Base-by-base conservation (phyloP, 2,329 filamentous ascomycete species). In the Colletotrichum eremochloae region DNA sequence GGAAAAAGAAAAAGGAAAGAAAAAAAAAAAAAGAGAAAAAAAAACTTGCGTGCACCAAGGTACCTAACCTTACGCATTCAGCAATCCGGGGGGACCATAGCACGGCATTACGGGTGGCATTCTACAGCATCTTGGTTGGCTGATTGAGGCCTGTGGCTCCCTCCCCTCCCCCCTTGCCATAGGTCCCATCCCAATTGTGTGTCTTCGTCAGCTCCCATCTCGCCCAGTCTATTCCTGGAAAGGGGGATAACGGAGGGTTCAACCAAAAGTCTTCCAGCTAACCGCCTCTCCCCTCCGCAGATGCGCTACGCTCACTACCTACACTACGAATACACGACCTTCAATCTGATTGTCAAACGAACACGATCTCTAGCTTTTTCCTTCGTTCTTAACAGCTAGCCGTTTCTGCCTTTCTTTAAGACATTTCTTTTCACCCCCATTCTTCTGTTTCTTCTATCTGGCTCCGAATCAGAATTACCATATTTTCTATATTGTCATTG, bases 191-290 rank as follows among this genome's bases (percentile, higher is more conserved):
- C 63, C 65, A 38, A 56, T 52, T 31, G 58, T 63, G 68, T 63
- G 68, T 63, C 68, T 71, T 63, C 60, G 60, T 69, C 65, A 72
- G 58, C 69, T 31, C 52, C 68, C 14, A 20, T 15, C 15, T 24
- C 24, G 50, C 64, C 55, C 24, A 44, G 42, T 20, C 29, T 18
- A 18, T 18, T 40, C 7, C 38, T 18, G 9, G 38, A 61, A 71
- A 71, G 68, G 50, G 63, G 68, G 64, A 68, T 68, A 50, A 48
- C 48, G 48, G 36, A 50, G 9, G 29, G 33, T 50, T 60, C 36
- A 60, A 40, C 68, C 68, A 18, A 52, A 42, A 57, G 57, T 44
- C 56, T 40, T 24, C 56, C 40, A 56, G 18, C 38, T 67, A 20
- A 36, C 24, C 50, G 24, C 53, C 29, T 48, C 44, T 46, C 38